Evolutionary conservation across 108 stramenopile species (phyloP), one percentile per base, ranked within the genome.

Genomic region (Skeletonema menzelii): DNA sequence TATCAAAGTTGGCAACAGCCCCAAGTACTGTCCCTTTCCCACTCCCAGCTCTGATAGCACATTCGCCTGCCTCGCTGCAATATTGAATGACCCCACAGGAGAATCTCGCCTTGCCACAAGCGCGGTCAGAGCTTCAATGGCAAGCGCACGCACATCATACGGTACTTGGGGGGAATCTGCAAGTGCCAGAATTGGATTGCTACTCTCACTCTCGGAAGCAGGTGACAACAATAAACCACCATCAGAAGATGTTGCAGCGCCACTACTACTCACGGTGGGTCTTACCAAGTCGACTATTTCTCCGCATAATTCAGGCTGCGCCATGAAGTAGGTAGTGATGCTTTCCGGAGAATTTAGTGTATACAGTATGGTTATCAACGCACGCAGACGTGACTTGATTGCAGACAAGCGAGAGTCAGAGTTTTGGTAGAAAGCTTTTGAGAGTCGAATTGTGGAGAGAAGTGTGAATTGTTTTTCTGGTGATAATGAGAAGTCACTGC

Each of bases 41-140:
- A 97, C 92, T 5, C 97, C 97, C 22, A 97, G 86, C 66, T 97
- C 96, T n/a, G 60, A 75, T 59, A 97, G 67, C 27, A 96, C 92
- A 71, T 95, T 93, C 8, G 91, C 85, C 72, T 92, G 87, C 19
- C 96, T 68, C 11, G 95, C 89, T 19, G 88, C 82, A 58, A 85
- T 86, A 22, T 75, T 78, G 27, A 88, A 59, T 7, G 77, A 80
- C 6, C 85, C 88, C 8, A 46, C 82, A 10, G 79, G 65, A 15
- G 80, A 86, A 68, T 93, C 91, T 30, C 91, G 64, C 26, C 95
- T 80, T 15, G 88, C 88, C 56, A 94, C 92, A n/a, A 97, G 80
- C 10, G 94, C 95, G 24, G 95, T 91, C 56, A 97, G 72, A 31
- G 92, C 65, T 75, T 96, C 86, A 8, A 97, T 64, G 5, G 97